Evolutionary conservation across 306 rosid species (phyloP).

Genomic region (Lablab purpureus): DNA sequence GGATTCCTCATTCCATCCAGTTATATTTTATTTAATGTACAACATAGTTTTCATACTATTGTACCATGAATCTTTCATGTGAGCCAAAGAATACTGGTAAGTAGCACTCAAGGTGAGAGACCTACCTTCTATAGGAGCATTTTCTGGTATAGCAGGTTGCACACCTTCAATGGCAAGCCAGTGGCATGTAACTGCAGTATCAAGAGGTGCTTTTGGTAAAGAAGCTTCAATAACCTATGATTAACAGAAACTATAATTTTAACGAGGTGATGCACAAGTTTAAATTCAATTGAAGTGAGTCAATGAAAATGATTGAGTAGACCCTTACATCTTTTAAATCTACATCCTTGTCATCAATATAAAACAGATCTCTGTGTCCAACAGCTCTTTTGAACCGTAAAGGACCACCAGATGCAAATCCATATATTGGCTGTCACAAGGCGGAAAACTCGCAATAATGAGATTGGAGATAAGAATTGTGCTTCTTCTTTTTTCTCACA

Average conservation of each 20-base stretch:
- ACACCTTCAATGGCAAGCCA: conserved; percentile 98
- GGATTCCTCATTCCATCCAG: conserved; percentile 26
- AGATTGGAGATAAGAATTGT: conserved; percentile 37
- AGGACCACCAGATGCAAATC: conserved; percentile 86
- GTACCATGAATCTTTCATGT: conserved; percentile 22
- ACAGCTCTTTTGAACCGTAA: conserved; percentile 84
- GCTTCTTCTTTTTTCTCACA: background rate
- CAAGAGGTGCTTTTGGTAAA: conserved; percentile 81
- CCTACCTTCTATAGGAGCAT: conserved; percentile 75
- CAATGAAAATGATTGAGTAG: conserved; percentile 26
- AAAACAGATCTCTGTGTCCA: conserved; percentile 90
- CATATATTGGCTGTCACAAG: conserved; percentile 78
- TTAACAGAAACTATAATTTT: conserved; percentile 34
- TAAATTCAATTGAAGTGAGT: conserved; percentile 27
- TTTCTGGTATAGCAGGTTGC: conserved; percentile 90
- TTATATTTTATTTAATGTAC: conserved; percentile 21
- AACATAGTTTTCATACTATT: conserved; percentile 30
- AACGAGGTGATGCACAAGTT: conserved; percentile 28
- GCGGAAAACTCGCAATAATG: conserved; percentile 12
- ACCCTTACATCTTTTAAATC: conserved; percentile 85
- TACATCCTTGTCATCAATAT: conserved; percentile 89
- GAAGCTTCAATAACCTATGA: conserved; percentile 81
- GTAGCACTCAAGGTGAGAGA: conserved; percentile 29
- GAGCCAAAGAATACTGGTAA: conserved; percentile 9
- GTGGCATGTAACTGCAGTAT: conserved; percentile 70